A percentile compares a stretch with the other conserved stretches of the same genome.
These are phyloP conservation scores for Phytopythium kandeliae DNA, from an alignment of 352 stramenopile species.

Conservation along the genomic window DNA sequence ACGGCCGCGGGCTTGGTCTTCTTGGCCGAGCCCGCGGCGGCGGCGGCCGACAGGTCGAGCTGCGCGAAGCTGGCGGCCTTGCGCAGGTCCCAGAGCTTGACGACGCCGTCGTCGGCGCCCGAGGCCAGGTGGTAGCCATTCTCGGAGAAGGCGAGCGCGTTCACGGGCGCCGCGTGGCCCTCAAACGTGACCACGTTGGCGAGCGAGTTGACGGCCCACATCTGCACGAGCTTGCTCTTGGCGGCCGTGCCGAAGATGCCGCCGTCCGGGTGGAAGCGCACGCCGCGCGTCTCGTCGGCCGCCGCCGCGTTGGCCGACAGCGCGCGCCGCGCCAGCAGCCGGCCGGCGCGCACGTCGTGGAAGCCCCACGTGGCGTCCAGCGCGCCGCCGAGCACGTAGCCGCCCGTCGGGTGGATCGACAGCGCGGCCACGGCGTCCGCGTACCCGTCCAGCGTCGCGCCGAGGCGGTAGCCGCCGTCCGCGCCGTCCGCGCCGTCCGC, in stretches of 20 bases:
- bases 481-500: no score
- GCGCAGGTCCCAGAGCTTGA: slow-evolving; percentile 93
- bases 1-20: slow-evolving; percentile 42
- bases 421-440: slow-evolving; percentile 50
- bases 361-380: slow-evolving; percentile 84
- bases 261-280: slow-evolving; percentile 93
- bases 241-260: slow-evolving; percentile 84
- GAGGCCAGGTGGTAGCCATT: slow-evolving; percentile 95
- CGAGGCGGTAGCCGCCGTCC: slow-evolving; percentile 48
- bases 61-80: slow-evolving; percentile 81
- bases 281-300: slow-evolving; percentile 31
- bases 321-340: slow-evolving; percentile 38
- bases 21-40: no score
- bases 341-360: slow-evolving; percentile 65
- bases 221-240: slow-evolving; percentile 71
- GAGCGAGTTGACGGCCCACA: slow-evolving; percentile 92
- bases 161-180: slow-evolving; percentile 65
- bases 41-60: slow-evolving; percentile 37
- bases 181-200: slow-evolving; percentile 85
- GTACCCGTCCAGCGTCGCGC: slow-evolving; percentile 57
- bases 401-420: slow-evolving; percentile 78
- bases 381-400: slow-evolving; percentile 74
- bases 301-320: slow-evolving; percentile 35
- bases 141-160: slow-evolving; percentile 88
- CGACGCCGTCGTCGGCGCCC: slow-evolving; percentile 62